Percentiles rank a stretch among this genome's conserved stretches.
These are phyloP conservation scores for Trichosporon faecale DNA, from an alignment of 1,284 basidiomycete genomes.

Conservation along the genomic window DNA sequence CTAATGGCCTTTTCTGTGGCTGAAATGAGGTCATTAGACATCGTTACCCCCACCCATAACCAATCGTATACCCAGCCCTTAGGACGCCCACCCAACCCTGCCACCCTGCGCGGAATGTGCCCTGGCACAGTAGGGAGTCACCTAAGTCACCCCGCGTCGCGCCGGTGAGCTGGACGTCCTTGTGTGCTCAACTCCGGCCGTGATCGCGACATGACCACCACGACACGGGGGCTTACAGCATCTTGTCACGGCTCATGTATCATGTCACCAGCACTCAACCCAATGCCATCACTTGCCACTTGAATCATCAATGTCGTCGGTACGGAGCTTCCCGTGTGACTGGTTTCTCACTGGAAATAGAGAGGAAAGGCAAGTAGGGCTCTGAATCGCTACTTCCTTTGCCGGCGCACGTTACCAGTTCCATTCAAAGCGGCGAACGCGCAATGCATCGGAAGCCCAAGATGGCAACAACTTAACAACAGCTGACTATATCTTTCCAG, in stretches of 20 bases:
- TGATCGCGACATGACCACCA: background rate
- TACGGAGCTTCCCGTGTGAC: background rate
- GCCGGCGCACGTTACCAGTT: background rate
- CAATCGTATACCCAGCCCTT: background rate
- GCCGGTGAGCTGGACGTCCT: background rate
- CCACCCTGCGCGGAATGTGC: background rate
- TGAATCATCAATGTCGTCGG: background rate
- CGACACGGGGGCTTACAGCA: background rate
- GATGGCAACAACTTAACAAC: background rate
- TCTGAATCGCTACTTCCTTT: too few species aligned
- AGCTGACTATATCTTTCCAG: background rate
- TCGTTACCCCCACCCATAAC: background rate
- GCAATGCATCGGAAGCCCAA: background rate
- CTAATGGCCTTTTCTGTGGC: background rate
- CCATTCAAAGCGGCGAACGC: background rate
- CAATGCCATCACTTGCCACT: background rate
- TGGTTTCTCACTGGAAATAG: background rate
- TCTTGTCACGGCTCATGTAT: background rate
- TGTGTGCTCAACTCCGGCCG: background rate
- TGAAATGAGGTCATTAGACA: constrained; percentile 2
- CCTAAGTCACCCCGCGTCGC: background rate
- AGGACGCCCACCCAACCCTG: background rate
- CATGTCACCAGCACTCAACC: background rate
- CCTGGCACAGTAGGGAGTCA: constrained; percentile 3
- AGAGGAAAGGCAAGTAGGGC: background rate